phyloP scores from a whole-genome alignment of 768 basidiomycete species.

The Favolaschia claudopus region DNA sequence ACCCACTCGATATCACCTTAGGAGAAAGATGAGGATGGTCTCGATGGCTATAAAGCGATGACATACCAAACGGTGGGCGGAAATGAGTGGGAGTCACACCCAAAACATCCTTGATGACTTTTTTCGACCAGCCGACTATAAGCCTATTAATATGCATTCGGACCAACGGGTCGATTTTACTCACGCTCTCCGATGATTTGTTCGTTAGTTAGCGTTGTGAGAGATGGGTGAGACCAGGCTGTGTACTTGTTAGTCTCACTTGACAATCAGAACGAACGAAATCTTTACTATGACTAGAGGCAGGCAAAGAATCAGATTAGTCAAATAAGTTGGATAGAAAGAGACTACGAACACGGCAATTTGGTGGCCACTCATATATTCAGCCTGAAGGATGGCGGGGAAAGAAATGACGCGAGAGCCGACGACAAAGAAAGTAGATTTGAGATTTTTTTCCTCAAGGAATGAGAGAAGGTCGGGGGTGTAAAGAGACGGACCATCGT shows the following conservation, averaged over 20 bases:
- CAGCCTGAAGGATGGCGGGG: constrained; percentile 71
- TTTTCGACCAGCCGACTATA: constrained; percentile 79
- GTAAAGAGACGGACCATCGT: constrained; percentile 84
- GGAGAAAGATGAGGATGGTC: neutral
- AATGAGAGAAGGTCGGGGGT: constrained; percentile 79
- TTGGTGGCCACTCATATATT: constrained; percentile 84
- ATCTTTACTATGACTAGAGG: too few relatives aligned
- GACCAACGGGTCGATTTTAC: neutral
- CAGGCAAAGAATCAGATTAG: too few relatives aligned
- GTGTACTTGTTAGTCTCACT: too few relatives aligned
- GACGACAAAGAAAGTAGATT: constrained; percentile 88
- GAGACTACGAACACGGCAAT: constrained; percentile 62
- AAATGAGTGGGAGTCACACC: constrained; percentile 82
- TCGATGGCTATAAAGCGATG: neutral
- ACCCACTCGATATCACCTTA: constrained; percentile 72
- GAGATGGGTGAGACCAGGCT: constrained; percentile 74
- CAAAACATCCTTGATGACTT: constrained; percentile 82
- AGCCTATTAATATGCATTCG: too few relatives aligned
- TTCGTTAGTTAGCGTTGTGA: constrained; percentile 81
- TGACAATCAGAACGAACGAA: too few relatives aligned
- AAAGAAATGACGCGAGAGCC: constrained; percentile 81
- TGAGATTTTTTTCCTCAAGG: constrained; percentile 67
- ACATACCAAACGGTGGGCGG: constrained; percentile 73
- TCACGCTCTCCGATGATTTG: constrained; percentile 78
- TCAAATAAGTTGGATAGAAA: too few relatives aligned